Base-by-base conservation (phyloP, 202 grass and related monocot genomes). In the Dendrocalamus latiflorus region DNA sequence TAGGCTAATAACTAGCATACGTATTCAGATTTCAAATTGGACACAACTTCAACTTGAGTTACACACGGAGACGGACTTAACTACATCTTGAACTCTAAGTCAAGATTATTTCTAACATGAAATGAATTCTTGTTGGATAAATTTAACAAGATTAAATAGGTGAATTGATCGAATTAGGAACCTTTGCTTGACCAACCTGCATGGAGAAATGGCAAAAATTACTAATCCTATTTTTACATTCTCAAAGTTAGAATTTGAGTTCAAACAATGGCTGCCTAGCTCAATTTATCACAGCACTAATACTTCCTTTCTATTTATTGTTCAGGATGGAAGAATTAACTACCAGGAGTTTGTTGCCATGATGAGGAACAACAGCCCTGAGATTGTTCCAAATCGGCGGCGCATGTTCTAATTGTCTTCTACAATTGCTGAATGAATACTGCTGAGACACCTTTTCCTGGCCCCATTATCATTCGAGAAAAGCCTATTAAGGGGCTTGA, bases 301-400 rank as follows among this genome's bases (percentile, higher is more conserved):
- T 47, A 33, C 53, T 71, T 71, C 22, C 16, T 78, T 74, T 74
- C 44, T 39, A 15, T 60, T 66, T 38, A 51, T 79, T 58, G 6
- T 75, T 15, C 73, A 99, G 96, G 96, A 99, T 90, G 96, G 96
- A 89, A 95, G 87, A 95, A 98, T 99, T 80, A 91, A 99, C 77
- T 95, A 99, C 48, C 85, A 95, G 70, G 96, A 99, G 83, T 99
- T 99, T 65, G 93, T 90, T 72, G 87, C 96, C 20, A 99, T 99
- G 96, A 99, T 99, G 96, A 94, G 85, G 53, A 87, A 88, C 79
- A 91, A 91, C 84, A 91, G 45, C 58, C 86, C 91, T 55, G 96
- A 93, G 30, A 87, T 91, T 62, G 76, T 89, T 72, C 89, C 86
- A 26, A 89, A 86, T 37, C 80, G 91, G 77, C 86, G 91, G 37